A percentile compares a stretch with the other conserved stretches of the same genome.
phyloP scores from a whole-genome alignment of 331 rosid genomes.

The Acacia pycnantha region DNA sequence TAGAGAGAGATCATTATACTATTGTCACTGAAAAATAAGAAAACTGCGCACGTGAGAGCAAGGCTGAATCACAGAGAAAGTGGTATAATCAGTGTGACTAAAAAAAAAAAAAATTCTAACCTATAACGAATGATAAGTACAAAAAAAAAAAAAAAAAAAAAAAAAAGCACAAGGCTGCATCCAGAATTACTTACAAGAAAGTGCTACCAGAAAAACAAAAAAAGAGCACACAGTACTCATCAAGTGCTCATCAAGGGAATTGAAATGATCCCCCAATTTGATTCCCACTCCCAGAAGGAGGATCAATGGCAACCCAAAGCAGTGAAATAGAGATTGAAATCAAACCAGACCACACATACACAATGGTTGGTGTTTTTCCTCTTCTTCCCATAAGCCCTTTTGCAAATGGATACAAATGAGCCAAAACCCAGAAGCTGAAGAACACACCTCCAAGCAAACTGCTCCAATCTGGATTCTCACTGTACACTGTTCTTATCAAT shows the following conservation, averaged over 20 bases:
- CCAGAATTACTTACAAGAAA: constrained; percentile 34
- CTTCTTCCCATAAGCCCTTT: constrained; percentile 80
- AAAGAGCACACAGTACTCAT: constrained; percentile 39
- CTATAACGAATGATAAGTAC: constrained; percentile 34
- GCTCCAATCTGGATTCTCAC: constrained; percentile 54
- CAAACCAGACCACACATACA: constrained; percentile 79
- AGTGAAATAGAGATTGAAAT: constrained; percentile 69
- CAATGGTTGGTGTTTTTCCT: constrained; percentile 69
- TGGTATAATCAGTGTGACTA: constrained; percentile 13
- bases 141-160: constrained; percentile 7
- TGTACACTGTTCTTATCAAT: constrained; percentile 56
- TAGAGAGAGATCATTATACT: no score
- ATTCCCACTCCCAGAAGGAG: constrained; percentile 46
- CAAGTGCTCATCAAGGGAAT: constrained; percentile 41
- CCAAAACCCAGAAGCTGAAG: constrained; percentile 79
- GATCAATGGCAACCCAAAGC: constrained; percentile 75
- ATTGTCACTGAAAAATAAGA: no score
- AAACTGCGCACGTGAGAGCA: not conserved
- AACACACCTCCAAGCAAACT: constrained; percentile 68
- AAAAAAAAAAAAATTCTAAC: not conserved
- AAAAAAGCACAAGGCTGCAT: not conserved
- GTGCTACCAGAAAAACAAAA: constrained; percentile 14
- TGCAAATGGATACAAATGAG: constrained; percentile 77
- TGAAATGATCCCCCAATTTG: constrained; percentile 75
- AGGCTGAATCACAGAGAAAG: not conserved